These are phyloP conservation scores for Malus asiatica DNA, from an alignment of 306 rosid genomes.

Conservation along the genomic window DNA sequence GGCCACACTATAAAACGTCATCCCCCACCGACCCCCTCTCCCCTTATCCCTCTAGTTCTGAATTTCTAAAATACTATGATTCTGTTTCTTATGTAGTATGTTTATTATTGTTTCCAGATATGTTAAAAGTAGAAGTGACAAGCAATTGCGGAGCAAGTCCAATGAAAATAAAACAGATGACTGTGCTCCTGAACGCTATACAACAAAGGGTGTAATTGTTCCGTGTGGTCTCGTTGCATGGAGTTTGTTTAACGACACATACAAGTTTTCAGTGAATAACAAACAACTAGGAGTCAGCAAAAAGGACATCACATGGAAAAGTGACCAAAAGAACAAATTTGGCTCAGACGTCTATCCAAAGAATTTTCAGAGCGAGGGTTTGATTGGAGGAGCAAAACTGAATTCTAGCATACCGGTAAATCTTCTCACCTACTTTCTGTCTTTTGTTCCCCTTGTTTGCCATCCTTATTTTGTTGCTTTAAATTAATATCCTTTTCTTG, in stretches of 20 bases:
- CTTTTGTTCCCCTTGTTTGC: not conserved
- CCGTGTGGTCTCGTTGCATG: slow-evolving; percentile 90
- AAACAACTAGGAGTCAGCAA: slow-evolving; percentile 46
- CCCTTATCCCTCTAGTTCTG: not conserved
- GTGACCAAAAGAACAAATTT: slow-evolving; percentile 54
- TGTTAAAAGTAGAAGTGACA: slow-evolving; percentile 60
- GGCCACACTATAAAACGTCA: not conserved
- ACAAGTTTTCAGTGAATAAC: slow-evolving; percentile 41
- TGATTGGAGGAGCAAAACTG: slow-evolving; percentile 76
- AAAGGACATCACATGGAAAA: slow-evolving; percentile 79
- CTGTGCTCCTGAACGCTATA: slow-evolving; percentile 48
- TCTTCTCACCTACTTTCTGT: not conserved
- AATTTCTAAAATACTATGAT: slow-evolving; percentile 5
- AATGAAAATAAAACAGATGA: slow-evolving; percentile 10
- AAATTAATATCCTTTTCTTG: slow-evolving; percentile 12
- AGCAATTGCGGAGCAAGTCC: slow-evolving; percentile 40
- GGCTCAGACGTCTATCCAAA: slow-evolving; percentile 75
- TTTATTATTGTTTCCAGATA: slow-evolving; percentile 38
- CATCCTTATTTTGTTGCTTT: not conserved
- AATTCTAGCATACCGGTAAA: slow-evolving; percentile 62
- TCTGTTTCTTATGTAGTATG: slow-evolving; percentile 14
- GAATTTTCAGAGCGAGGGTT: slow-evolving; percentile 53
- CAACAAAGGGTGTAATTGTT: slow-evolving; percentile 40
- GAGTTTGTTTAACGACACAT: slow-evolving; percentile 91
- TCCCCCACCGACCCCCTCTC: not conserved